Evolutionary conservation across 345 rosid genomes (phyloP).

Genomic region (Salix dunnii): DNA sequence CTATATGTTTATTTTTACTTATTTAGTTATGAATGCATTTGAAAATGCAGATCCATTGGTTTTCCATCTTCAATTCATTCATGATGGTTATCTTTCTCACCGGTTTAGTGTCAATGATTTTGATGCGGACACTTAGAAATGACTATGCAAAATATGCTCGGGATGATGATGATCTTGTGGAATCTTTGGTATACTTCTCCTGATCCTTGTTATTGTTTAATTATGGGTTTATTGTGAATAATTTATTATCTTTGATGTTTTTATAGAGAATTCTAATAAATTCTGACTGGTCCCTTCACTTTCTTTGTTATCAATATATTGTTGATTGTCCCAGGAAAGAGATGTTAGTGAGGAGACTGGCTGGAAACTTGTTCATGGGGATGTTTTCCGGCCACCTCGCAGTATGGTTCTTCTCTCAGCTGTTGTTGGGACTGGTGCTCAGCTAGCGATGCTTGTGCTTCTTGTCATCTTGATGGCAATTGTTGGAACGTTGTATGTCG

Average conservation of each 20-base stretch:
- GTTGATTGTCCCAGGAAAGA: slow-evolving; percentile 55
- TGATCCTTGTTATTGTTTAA: slow-evolving; percentile 1
- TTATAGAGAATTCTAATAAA: neutral
- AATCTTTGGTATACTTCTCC: slow-evolving; percentile 62
- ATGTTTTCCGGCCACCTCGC: slow-evolving; percentile 81
- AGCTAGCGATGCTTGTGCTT: slow-evolving; percentile 83
- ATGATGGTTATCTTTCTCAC: slow-evolving; percentile 98
- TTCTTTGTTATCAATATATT: neutral
- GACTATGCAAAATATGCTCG: slow-evolving; percentile 96
- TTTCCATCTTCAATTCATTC: slow-evolving; percentile 92
- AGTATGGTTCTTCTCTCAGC: slow-evolving; percentile 73
- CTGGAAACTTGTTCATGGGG: slow-evolving; percentile 97
- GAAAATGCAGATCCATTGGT: slow-evolving; percentile 82
- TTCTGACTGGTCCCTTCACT: neutral
- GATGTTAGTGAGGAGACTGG: slow-evolving; percentile 97
- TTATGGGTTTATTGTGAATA: neutral
- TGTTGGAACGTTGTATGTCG: slow-evolving; percentile 79
- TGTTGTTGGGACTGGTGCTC: slow-evolving; percentile 95
- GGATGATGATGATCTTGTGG: slow-evolving; percentile 93
- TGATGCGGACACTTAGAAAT: slow-evolving; percentile 93
- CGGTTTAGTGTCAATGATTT: slow-evolving; percentile 94
- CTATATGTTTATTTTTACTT: neutral
- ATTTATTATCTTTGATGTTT: neutral
- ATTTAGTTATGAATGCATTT: slow-evolving; percentile 3
- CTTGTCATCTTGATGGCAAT: slow-evolving; percentile 91